Evolutionary conservation across 2,329 filamentous ascomycete genomes (phyloP), one percentile per base, ranked within the genome.

Genomic region (Apiospora sp.): DNA sequence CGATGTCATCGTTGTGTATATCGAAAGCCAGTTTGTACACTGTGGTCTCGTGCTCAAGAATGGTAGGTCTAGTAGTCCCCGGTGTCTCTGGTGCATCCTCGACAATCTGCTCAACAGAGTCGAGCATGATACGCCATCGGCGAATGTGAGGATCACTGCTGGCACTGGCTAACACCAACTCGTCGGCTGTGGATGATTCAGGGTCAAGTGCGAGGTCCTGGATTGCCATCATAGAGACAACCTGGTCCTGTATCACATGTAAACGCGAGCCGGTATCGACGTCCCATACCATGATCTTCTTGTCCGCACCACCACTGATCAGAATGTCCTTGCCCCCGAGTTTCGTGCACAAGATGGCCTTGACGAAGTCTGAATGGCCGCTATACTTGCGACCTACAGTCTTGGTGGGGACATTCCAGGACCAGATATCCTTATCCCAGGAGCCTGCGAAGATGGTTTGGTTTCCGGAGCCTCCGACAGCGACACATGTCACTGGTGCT

Each of bases 341-440:
- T 34, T 84, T 88, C 16, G 89, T 86, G 76, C 88, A 91, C 19
- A 93, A 83, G 3, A 98, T 84, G 4, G 93, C 87, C 83, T 98
- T 98, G 78, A 99, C 93, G 80, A 99, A 99, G 83, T 99, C 96
- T 1, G 89, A 87, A 82, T 98, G 96, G 5, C 94, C 95, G 72
- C 88, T 88, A 76, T 92, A 95, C 75, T 87, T 91, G 74, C 85
- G 87, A n/a, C 85, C 86, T 0, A 85, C 83, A 43, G 85, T 81
- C 61, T 85, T 86, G 4, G 90, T 90, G 24, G 87, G 84, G 44
- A 92, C 84, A 77, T 93, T 88, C 93, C 94, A 98, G 44, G 92
- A 93, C 92, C 95, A 98, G 72, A 98, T 89, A 27, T 90, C 88
- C 84, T 97, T 98, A 84, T 99, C 96, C 96, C 96, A 99, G 73